These are phyloP conservation scores for Xanthoconium purpureum DNA, from an alignment of 768 basidiomycete genomes.

Conservation along the genomic window DNA sequence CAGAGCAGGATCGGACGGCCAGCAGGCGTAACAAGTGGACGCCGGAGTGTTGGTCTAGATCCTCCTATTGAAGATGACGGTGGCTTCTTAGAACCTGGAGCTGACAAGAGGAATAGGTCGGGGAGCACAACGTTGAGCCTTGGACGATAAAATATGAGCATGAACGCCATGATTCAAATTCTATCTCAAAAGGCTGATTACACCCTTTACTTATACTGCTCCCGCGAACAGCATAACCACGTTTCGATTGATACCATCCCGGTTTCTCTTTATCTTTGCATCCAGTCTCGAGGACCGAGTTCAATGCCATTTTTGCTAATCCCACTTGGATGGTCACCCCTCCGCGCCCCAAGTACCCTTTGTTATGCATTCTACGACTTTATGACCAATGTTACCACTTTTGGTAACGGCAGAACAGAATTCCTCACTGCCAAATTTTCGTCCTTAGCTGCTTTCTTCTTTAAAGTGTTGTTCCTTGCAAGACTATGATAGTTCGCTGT, in stretches of 20 bases:
- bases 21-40: slow-evolving; percentile 38
- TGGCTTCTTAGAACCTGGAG: slow-evolving; percentile 15
- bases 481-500: slow-evolving; percentile 13
- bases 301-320: slow-evolving; percentile 12
- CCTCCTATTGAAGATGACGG: slow-evolving; percentile 19
- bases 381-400: slow-evolving; percentile 24
- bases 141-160: slow-evolving; percentile 18
- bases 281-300: slow-evolving; percentile 25
- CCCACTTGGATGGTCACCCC: slow-evolving; percentile 8
- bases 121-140: slow-evolving; percentile 25
- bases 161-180: slow-evolving; percentile 15
- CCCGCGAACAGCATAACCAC: slow-evolving; percentile 11
- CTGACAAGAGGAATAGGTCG: slow-evolving; percentile 23
- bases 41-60: slow-evolving; percentile 40
- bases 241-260: slow-evolving; percentile 11
- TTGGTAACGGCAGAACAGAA: slow-evolving; percentile 19
- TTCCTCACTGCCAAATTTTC: slow-evolving; percentile 1
- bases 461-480: background rate
- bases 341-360: slow-evolving; percentile 4
- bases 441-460: slow-evolving; percentile 10
- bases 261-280: slow-evolving; percentile 7
- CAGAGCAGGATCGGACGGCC: slow-evolving; percentile 49
- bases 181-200: slow-evolving; percentile 5
- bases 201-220: slow-evolving; percentile 10
- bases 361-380: slow-evolving; percentile 20